These are phyloP conservation scores for Nemania sp. DNA, from an alignment of 2,329 filamentous ascomycete genomes.

Conservation along the genomic window DNA sequence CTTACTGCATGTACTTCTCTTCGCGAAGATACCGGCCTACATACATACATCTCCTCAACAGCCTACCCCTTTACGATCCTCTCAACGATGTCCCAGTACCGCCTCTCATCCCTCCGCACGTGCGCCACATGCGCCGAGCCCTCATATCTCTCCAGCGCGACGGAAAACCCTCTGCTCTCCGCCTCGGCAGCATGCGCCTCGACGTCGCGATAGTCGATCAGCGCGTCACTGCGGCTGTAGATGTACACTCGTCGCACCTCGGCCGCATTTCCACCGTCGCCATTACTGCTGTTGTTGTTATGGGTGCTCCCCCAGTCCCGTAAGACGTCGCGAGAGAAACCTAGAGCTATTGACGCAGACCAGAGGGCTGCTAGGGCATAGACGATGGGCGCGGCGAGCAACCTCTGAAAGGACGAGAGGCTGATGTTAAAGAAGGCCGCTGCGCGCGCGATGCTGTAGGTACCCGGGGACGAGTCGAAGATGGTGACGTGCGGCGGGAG, in stretches of 20 bases:
- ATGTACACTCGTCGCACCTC: neutral
- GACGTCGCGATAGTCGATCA: neutral
- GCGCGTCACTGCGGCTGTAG: neutral
- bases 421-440: neutral
- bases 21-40: too few relatives aligned
- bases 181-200: neutral
- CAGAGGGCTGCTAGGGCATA: neutral
- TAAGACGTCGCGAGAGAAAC: neutral
- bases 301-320: neutral
- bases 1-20: too few relatives aligned
- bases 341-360: neutral
- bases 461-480: neutral
- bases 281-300: neutral
- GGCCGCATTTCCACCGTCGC: neutral
- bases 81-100: neutral
- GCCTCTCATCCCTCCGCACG: neutral
- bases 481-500: neutral
- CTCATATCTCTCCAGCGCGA: neutral
- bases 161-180: neutral
- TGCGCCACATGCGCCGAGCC: neutral
- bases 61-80: neutral
- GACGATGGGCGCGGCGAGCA: neutral
- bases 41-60: too few relatives aligned
- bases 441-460: neutral
- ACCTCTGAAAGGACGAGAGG: neutral